Evolutionary conservation across 257 asterid species (phyloP).

Genomic region (Primulina huaijiensis): DNA sequence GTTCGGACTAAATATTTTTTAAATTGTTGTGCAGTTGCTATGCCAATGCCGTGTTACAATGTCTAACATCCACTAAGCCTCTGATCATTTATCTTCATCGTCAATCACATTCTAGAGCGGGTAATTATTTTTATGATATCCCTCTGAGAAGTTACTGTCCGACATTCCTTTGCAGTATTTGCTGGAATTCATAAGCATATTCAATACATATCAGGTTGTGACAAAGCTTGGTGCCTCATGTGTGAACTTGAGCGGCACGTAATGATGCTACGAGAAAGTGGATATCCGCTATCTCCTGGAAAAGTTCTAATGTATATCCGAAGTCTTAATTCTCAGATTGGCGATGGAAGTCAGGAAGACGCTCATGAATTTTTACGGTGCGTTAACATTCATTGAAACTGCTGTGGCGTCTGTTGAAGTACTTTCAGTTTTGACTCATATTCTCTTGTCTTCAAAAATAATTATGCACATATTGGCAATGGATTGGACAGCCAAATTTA

Average conservation of each 20-base stretch:
- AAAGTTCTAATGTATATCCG: conserved; percentile 68
- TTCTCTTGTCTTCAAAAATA: neutral
- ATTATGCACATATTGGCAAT: neutral
- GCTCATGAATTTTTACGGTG: conserved; percentile 93
- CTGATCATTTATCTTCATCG: conserved; percentile 64
- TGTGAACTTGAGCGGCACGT: conserved; percentile 84
- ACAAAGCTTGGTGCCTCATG: conserved; percentile 81
- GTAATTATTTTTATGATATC: conserved; percentile 35
- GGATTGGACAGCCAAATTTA: neutral
- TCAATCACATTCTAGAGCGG: conserved; percentile 71
- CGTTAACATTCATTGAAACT: conserved; percentile 4
- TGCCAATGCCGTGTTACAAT: conserved; percentile 89
- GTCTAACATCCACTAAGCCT: conserved; percentile 83
- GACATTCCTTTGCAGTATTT: neutral
- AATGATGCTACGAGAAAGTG: conserved; percentile 52
- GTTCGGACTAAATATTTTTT: conserved; percentile 2
- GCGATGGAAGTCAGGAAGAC: conserved; percentile 91
- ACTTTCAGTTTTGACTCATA: neutral
- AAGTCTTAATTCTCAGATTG: conserved; percentile 71
- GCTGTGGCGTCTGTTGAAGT: neutral
- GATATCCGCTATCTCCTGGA: conserved; percentile 66
- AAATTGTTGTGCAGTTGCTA: conserved; percentile 63
- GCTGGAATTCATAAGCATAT: conserved; percentile 3
- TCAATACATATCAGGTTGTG: conserved; percentile 47
- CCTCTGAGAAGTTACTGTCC: neutral